These are phyloP conservation scores for Ploettnerulaceae sp. DNA, from an alignment of 2,329 filamentous ascomycete genomes.

Conservation along the genomic window DNA sequence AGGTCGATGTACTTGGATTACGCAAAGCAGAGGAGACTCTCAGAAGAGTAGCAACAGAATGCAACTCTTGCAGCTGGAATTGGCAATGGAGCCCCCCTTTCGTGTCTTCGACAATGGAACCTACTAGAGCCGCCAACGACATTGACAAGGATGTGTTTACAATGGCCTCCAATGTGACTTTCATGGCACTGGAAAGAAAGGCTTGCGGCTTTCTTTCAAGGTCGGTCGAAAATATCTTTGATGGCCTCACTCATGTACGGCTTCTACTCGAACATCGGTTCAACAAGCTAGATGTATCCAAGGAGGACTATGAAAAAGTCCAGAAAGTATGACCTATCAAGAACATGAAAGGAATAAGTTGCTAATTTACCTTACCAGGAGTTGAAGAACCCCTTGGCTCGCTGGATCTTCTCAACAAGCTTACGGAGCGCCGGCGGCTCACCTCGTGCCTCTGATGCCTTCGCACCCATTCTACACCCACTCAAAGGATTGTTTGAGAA, in stretches of 20 bases:
- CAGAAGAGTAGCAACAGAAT: conserved; percentile 6
- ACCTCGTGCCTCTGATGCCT: background rate
- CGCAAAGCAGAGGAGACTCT: conserved; percentile 3
- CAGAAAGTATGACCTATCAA: conserved; percentile 2
- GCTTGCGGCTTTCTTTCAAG: background rate
- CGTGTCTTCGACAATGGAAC: background rate
- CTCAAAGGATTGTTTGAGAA: conserved; percentile 6
- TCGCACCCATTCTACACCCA: conserved; percentile 6
- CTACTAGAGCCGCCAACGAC: background rate
- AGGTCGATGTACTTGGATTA: background rate
- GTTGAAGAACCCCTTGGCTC: conserved; percentile 6
- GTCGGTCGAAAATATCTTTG: conserved; percentile 1
- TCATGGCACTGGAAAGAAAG: conserved; percentile 2
- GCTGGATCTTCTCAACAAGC: conserved; percentile 7
- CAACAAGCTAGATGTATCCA: background rate
- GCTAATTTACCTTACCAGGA: conserved; percentile 1
- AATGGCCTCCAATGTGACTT: background rate
- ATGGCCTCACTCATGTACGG: conserved; percentile 3
- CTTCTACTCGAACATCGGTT: conserved; percentile 5
- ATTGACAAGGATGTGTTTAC: background rate
- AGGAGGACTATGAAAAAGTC: conserved; percentile 2
- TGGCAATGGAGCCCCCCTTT: conserved; percentile 1
- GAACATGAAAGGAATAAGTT: conserved; percentile 1
- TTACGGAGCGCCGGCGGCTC: conserved; percentile 4
- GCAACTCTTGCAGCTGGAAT: conserved; percentile 2